phyloP scores from a whole-genome alignment of 805 yeast species.

The Ogataea nitratoaversa region DNA sequence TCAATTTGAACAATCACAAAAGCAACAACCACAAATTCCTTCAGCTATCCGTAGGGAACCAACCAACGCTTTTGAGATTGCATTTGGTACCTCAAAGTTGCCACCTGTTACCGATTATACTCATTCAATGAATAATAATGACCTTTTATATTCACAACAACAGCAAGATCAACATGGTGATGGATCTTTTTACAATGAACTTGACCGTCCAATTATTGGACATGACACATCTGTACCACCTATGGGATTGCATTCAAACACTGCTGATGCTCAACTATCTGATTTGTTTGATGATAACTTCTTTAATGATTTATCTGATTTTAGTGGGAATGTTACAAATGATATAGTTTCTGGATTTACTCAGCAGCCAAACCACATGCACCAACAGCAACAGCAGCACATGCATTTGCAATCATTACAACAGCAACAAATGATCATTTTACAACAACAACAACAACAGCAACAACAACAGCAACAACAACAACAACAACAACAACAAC shows the following conservation, averaged over 20 bases:
- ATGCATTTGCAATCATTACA: constrained; percentile 1
- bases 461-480: not conserved
- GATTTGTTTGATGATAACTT: constrained; percentile 32
- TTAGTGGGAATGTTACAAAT: constrained; percentile 16
- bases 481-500: not conserved
- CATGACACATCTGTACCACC: not conserved
- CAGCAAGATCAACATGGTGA: constrained; percentile 10
- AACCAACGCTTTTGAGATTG: constrained; percentile 31
- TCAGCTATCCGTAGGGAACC: constrained; percentile 19
- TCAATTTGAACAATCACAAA: not conserved
- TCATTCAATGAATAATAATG: constrained; percentile 6
- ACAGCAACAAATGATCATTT: not conserved
- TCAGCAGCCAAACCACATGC: constrained; percentile 2
- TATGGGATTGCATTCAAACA: not conserved
- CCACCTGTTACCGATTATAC: constrained; percentile 33
- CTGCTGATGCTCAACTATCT: constrained; percentile 10
- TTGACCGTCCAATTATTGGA: constrained; percentile 4
- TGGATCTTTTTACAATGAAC: constrained; percentile 4
- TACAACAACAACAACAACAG: constrained; percentile 3
- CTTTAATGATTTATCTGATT: constrained; percentile 29
- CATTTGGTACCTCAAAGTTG: constrained; percentile 33
- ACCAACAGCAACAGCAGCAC: not conserved
- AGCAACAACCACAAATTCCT: constrained; percentile 2
- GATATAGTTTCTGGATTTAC: constrained; percentile 12
- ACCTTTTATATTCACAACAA: constrained; percentile 7